These are phyloP conservation scores for Fusarium staphyleae DNA, from an alignment of 2,329 filamentous ascomycete species.

Conservation along the genomic window DNA sequence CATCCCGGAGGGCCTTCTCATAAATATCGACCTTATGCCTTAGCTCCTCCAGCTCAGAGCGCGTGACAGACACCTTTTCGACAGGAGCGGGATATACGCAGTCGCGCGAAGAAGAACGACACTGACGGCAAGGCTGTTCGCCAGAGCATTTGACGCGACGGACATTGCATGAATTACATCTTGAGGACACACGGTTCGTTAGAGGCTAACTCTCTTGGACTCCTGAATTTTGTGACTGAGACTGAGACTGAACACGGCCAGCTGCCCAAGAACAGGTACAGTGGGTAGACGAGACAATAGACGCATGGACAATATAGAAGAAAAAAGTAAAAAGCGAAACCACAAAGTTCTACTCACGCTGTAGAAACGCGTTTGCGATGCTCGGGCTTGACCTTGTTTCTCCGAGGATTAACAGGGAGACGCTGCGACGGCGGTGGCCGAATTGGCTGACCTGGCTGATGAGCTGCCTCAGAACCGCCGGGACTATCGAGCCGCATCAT, in stretches of 20 bases:
- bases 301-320: neutral
- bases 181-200: constrained; percentile 34
- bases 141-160: constrained; percentile 61
- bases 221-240: neutral
- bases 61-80: constrained; percentile 54
- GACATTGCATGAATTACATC: constrained; percentile 62
- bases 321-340: constrained; percentile 6
- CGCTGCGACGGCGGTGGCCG: constrained; percentile 44
- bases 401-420: constrained; percentile 58
- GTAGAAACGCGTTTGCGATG: constrained; percentile 58
- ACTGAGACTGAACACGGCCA: neutral
- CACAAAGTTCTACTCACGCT: constrained; percentile 50
- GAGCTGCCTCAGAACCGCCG: neutral
- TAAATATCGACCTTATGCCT: constrained; percentile 49
- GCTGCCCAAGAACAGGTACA: neutral
- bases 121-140: constrained; percentile 56
- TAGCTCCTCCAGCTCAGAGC: constrained; percentile 52
- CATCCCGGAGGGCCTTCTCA: constrained; percentile 49
- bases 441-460: constrained; percentile 5
- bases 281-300: neutral
- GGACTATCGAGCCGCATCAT: constrained; percentile 29
- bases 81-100: constrained; percentile 56
- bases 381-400: constrained; percentile 56
- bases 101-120: constrained; percentile 51
- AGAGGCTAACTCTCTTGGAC: constrained; percentile 16